Base-by-base conservation (phyloP, 129 eudicot species). In the Ambrosia artemisiifolia region DNA sequence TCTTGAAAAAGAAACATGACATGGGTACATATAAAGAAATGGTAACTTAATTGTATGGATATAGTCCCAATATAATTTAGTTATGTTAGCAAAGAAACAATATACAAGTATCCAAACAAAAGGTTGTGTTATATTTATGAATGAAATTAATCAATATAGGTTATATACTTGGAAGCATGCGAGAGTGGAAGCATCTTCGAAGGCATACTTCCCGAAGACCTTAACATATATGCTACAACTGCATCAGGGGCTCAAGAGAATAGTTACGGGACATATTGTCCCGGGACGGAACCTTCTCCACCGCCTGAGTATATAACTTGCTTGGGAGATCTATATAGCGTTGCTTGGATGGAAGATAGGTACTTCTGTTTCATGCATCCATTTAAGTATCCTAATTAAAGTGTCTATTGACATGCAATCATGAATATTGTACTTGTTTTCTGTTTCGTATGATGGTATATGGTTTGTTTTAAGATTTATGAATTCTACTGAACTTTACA, bases 281-380 rank as follows among this genome's bases (percentile, higher is more conserved):
- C 95, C 0, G 98, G 98, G 73, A 83, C 77, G 91, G 84, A 84
- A 2, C 95, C 96, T 6, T n/a, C 95, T 40, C 95, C 96, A 4
- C 98, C 98, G 13, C 77, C 95, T 0, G 96, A 84, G 70, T 90
- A 72, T 74, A 83, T 85, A 6, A 92, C 98, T 42, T 94, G 98
- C 71, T 88, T 90, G 60, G 98, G 96, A 33, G 98, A 94, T 80
- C 72, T 94, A 17, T 94, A 94, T 56, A 94, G 98, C 36, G 80
- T 94, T 62, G 88, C 98, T 65, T 94, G 98, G 98, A 85, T 94
- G 96, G 98, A 94, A 63, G 98, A 94, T 38, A 94, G 98, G 98
- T 90, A 73, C 24, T 10, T 75, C 1, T 6, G 19, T 42, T 65
- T 38, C 49, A 46, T n/a, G 8, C 10, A 11, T 16, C n/a, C 11